Conservation (phyloP, 805 yeast genomes). For the Myxozyma melibiosi region DNA sequence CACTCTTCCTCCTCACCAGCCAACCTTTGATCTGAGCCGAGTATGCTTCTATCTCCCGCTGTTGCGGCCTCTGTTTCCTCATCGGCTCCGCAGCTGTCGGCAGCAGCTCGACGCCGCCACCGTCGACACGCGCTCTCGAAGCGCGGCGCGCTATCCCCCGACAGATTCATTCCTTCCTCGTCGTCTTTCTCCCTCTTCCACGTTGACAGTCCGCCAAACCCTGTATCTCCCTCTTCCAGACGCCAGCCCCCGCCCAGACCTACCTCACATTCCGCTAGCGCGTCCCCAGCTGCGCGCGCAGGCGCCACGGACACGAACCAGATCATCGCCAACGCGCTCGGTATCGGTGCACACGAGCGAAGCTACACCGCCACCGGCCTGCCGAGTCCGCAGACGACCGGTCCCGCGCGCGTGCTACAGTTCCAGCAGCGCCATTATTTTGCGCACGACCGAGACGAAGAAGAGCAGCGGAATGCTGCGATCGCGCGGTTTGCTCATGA, state of each 20-base stretch:
- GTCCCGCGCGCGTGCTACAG: neutral
- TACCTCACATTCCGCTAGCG: neutral
- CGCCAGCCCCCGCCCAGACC: neutral
- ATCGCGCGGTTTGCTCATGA: neutral
- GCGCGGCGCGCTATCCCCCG: conserved; percentile 28
- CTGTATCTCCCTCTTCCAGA: conserved; percentile 2
- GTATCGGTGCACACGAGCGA: no score
- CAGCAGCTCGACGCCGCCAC: conserved; percentile 5
- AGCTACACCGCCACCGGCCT: no score
- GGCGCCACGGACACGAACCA: neutral
- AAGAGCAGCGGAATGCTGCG: conserved; percentile 4
- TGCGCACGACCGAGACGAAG: neutral
- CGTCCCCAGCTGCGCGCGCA: neutral
- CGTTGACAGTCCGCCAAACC: conserved; percentile 22
- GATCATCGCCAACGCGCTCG: conserved; percentile 13
- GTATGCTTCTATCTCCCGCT: neutral
- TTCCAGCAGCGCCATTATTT: conserved; percentile 7
- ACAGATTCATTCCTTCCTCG: conserved; percentile 31
- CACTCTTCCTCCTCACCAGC: no score
- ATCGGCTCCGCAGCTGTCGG: neutral
- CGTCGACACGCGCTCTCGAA: conserved; percentile 16
- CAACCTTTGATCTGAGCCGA: no score
- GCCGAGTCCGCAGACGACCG: neutral
- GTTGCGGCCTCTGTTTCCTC: neutral
- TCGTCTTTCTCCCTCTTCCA: conserved; percentile 25